A percentile compares a stretch with the other conserved stretches of the same genome.
These are phyloP conservation scores for Annulohypoxylon truncatum DNA, from an alignment of 2,329 filamentous ascomycete species.

Conservation along the genomic window DNA sequence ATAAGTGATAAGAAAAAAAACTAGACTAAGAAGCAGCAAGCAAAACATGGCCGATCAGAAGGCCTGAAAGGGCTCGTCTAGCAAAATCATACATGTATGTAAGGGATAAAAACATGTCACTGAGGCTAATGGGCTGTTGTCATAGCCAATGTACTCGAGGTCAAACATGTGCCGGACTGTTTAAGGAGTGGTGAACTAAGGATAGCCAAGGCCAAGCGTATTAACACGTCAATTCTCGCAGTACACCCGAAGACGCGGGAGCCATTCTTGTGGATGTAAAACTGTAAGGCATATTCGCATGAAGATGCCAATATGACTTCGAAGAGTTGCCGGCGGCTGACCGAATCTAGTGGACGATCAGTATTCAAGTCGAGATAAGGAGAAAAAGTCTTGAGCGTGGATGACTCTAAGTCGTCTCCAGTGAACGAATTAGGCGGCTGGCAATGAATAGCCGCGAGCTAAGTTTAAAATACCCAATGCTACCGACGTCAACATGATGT, in stretches of 20 bases:
- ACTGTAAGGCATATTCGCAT: slow-evolving; percentile 6
- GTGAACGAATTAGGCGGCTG: slow-evolving; percentile 9
- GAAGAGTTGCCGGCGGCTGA: slow-evolving; percentile 5
- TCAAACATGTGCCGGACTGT: slow-evolving; percentile 18
- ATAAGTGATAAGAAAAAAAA: slow-evolving; percentile 17
- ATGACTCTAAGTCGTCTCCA: slow-evolving; percentile 12
- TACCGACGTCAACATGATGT: slow-evolving; percentile 24
- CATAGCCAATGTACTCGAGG: slow-evolving; percentile 17
- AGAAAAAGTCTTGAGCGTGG: slow-evolving; percentile 2
- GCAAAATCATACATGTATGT: slow-evolving; percentile 12
- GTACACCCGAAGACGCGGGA: slow-evolving; percentile 33
- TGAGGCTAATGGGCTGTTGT: slow-evolving; percentile 11
- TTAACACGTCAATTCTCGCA: slow-evolving; percentile 39
- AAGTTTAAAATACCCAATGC: not conserved
- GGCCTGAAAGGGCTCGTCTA: slow-evolving; percentile 16
- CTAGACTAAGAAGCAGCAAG: slow-evolving; percentile 5
- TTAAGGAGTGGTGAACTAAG: slow-evolving; percentile 19
- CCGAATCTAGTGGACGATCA: slow-evolving; percentile 29
- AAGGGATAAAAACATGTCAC: slow-evolving; percentile 24
- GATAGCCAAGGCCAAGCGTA: slow-evolving; percentile 26
- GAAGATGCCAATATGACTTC: slow-evolving; percentile 21
- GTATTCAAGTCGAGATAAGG: slow-evolving; percentile 13
- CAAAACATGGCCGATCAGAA: slow-evolving; percentile 11
- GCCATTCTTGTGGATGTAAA: slow-evolving; percentile 29
- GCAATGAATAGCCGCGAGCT: slow-evolving; percentile 1